Conservation (phyloP, 106 monocot species). For the Phalaenopsis equestris region DNA sequence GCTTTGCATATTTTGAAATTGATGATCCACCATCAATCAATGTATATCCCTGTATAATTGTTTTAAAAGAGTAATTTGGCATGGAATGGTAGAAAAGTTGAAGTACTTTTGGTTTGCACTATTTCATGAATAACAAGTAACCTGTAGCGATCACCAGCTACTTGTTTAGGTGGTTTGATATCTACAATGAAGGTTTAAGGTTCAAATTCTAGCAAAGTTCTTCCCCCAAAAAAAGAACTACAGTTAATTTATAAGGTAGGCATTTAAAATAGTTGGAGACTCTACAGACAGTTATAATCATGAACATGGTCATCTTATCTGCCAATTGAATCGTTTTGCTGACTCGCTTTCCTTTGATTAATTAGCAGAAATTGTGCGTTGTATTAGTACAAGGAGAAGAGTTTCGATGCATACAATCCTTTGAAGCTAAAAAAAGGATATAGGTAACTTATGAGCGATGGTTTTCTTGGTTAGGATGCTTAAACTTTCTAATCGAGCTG, state of each 20-base stretch:
- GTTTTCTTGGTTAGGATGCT: not conserved
- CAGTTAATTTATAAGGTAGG: not conserved
- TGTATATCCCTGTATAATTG: not conserved
- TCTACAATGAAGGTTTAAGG: too few relatives aligned
- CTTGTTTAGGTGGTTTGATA: too few relatives aligned
- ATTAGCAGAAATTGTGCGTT: not conserved
- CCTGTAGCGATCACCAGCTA: not conserved
- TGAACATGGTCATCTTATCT: not conserved
- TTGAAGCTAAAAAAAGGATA: not conserved
- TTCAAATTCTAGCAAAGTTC: too few relatives aligned
- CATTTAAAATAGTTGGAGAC: not conserved
- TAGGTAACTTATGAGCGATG: not conserved
- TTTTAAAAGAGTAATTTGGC: not conserved
- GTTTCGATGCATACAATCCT: conserved; percentile 3
- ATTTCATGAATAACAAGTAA: not conserved
- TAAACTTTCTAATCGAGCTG: too few relatives aligned
- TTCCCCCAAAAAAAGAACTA: too few relatives aligned
- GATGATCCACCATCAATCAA: too few relatives aligned
- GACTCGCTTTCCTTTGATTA: not conserved
- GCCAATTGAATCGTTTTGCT: not conserved
- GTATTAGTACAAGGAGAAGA: not conserved
- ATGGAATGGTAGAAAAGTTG: not conserved
- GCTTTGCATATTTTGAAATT: too few relatives aligned
- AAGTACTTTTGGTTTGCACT: not conserved
- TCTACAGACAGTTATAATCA: not conserved